Conservation (phyloP, 2,329 filamentous ascomycete genomes). For the Acephala macrosclerotiorum region DNA sequence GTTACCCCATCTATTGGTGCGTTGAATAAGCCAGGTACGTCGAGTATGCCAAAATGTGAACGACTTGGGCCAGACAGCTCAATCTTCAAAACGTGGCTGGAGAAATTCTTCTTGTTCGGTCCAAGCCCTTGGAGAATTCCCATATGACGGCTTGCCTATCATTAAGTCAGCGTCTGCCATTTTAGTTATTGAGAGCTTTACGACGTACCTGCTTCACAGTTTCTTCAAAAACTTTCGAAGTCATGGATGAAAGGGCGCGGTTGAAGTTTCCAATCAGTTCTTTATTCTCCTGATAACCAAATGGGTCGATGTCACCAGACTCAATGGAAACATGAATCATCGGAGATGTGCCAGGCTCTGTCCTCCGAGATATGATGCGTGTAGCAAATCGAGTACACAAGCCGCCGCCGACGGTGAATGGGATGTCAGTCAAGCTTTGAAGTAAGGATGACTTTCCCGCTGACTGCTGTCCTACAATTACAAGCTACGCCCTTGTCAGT, state of each 20-base stretch:
- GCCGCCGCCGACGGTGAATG: conserved; percentile 44
- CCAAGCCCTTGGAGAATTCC: too few relatives aligned
- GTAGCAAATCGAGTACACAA: conserved; percentile 50
- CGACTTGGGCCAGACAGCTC: too few relatives aligned
- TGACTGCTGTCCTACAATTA: too few relatives aligned
- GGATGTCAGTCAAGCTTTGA: conserved; percentile 48
- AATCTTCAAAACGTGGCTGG: too few relatives aligned
- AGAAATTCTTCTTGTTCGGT: too few relatives aligned
- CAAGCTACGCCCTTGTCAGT: too few relatives aligned
- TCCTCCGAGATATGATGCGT: conserved; percentile 46
- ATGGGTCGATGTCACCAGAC: conserved; percentile 25
- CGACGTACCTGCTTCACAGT: neutral
- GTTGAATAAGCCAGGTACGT: neutral
- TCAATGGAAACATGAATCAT: conserved; percentile 45
- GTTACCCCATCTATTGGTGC: conserved; percentile 39
- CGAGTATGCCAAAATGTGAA: too few relatives aligned
- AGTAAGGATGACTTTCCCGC: conserved; percentile 47
- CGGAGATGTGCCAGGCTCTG: conserved; percentile 40
- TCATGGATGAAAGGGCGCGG: too few relatives aligned
- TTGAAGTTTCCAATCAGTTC: too few relatives aligned
- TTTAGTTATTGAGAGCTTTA: too few relatives aligned
- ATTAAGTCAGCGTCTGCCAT: too few relatives aligned
- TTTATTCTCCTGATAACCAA: conserved; percentile 20
- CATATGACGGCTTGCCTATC: too few relatives aligned
- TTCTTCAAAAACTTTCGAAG: conserved; percentile 10